These are phyloP conservation scores for Colletotrichum sp. DNA, from an alignment of 2,329 filamentous ascomycete genomes.

Conservation along the genomic window DNA sequence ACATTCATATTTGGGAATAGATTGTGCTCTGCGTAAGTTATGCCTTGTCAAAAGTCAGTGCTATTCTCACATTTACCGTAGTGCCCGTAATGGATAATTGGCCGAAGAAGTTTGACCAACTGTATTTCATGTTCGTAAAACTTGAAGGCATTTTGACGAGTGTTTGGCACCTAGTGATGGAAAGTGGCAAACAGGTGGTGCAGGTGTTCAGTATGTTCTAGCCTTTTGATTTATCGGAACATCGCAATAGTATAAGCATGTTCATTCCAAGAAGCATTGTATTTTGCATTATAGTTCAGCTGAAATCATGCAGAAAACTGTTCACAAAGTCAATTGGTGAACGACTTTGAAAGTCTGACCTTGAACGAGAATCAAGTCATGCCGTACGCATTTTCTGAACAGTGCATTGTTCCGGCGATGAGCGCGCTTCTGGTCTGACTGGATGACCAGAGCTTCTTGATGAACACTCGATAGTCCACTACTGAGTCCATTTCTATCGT, in stretches of 20 bases:
- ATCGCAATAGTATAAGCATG: background rate
- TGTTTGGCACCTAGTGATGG: background rate
- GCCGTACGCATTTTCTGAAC: background rate
- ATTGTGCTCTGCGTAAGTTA: background rate
- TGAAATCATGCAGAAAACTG: accelerated
- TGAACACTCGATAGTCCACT: background rate
- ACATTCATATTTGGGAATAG: background rate
- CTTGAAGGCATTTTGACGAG: background rate
- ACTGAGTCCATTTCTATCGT: background rate
- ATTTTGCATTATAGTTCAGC: background rate
- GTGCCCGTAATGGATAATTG: background rate
- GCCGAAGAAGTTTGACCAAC: background rate
- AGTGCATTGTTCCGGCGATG: background rate
- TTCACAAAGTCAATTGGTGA: background rate
- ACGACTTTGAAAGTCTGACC: background rate
- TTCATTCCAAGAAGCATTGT: background rate
- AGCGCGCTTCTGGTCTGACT: background rate
- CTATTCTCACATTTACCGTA: background rate
- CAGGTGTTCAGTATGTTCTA: background rate
- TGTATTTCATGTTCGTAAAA: accelerated
- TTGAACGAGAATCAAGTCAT: background rate
- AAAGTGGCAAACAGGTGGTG: background rate
- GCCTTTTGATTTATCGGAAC: background rate
- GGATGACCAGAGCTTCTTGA: background rate
- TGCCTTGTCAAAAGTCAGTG: background rate